Conservation (phyloP, 2,329 filamentous ascomycete species). For the Knoxdaviesia capensis region DNA sequence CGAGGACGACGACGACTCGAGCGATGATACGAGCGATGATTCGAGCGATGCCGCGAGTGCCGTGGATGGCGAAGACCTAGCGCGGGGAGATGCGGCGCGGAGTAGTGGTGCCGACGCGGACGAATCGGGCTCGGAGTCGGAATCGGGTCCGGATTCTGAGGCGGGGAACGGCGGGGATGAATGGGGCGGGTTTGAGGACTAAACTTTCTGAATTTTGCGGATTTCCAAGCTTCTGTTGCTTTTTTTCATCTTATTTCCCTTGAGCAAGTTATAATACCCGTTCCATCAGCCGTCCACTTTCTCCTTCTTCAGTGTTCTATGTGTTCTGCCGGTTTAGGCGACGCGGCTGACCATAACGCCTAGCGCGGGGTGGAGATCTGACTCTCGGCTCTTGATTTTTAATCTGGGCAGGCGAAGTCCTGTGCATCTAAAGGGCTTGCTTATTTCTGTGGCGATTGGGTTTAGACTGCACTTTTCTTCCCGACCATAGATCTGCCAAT, state of each 20-base stretch:
- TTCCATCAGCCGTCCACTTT: no score
- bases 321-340: no score
- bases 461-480: no score
- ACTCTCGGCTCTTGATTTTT: no score
- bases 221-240: background rate
- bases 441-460: no score
- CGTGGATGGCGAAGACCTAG: conserved; percentile 6
- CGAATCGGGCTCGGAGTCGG: background rate
- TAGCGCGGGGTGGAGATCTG: no score
- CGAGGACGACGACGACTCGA: conserved; percentile 4
- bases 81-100: conserved; percentile 5
- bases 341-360: no score
- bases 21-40: background rate
- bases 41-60: conserved; percentile 2
- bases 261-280: no score
- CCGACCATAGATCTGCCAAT: no score
- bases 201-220: background rate
- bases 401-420: no score
- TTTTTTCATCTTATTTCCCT: background rate
- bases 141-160: conserved; percentile 3
- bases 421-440: no score
- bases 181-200: conserved; percentile 9
- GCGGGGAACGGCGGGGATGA: conserved; percentile 8
- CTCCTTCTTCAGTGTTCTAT: no score
- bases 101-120: conserved; percentile 1